phyloP scores from a whole-genome alignment of 75 land plant species.

The Azolla pinnata region DNA sequence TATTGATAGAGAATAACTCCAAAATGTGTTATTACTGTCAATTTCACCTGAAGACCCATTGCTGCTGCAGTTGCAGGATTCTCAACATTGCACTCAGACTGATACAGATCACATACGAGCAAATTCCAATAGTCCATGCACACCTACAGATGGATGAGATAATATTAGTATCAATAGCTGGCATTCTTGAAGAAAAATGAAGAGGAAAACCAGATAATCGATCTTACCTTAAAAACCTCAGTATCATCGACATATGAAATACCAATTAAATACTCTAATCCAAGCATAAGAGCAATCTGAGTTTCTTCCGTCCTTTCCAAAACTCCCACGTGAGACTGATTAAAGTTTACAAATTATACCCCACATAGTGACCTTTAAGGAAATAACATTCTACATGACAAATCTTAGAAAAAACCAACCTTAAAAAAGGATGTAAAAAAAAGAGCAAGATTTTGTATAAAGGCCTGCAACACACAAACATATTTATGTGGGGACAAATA shows the following conservation, averaged over 20 bases:
- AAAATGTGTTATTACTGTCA: neutral
- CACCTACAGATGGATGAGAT: too few relatives aligned
- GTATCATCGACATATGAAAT: constrained; percentile 99
- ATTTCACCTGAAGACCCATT: constrained; percentile 91
- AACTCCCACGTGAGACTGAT: constrained; percentile 76
- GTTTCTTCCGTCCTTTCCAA: constrained; percentile 74
- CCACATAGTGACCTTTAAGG: too few relatives aligned
- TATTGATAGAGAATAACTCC: neutral
- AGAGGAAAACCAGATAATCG: too few relatives aligned
- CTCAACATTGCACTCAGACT: constrained; percentile 63
- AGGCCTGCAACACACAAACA: constrained; percentile 41
- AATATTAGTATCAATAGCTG: too few relatives aligned
- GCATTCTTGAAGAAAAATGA: neutral
- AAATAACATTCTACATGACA: too few relatives aligned
- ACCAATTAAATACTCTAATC: constrained; percentile 80
- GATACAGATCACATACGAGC: constrained; percentile 72
- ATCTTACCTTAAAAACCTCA: constrained; percentile 94
- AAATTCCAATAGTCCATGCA: constrained; percentile 99
- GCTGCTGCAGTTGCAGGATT: constrained; percentile 57
- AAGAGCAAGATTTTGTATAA: constrained; percentile 88
- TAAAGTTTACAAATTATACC: too few relatives aligned
- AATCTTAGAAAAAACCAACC: constrained; percentile 46
- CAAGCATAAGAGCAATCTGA: constrained; percentile 54
- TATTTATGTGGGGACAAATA: too few relatives aligned
- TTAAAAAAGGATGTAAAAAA: constrained; percentile 95